Conservation (phyloP, 2,329 filamentous ascomycete genomes). For the Fusarium drepaniforme region DNA sequence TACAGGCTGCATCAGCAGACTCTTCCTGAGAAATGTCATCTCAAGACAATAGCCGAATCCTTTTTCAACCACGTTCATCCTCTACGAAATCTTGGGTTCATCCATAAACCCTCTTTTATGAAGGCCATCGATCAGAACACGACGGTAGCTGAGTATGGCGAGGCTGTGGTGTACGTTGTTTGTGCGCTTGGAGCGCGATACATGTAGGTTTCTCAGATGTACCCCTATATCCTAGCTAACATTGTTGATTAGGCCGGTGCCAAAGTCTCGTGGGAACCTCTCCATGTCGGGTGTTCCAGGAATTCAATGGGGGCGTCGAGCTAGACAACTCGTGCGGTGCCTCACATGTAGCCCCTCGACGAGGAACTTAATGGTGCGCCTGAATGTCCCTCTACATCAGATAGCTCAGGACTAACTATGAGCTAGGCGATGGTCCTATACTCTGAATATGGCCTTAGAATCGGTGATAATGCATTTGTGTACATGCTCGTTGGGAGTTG, state of each 20-base stretch:
- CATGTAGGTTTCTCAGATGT: neutral
- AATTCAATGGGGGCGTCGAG: neutral
- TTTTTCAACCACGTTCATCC: neutral
- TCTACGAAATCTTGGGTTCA: conserved; percentile 9
- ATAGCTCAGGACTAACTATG: neutral
- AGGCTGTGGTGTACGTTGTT: neutral
- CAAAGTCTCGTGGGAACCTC: neutral
- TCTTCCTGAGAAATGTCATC: neutral
- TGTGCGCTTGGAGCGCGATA: neutral
- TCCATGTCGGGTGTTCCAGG: neutral
- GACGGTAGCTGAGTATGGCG: neutral
- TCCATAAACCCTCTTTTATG: conserved; percentile 2
- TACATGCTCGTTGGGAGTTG: conserved; percentile 10
- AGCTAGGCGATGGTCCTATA: conserved; percentile 1
- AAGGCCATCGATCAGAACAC: neutral
- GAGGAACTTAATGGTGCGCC: neutral
- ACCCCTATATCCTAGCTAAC: neutral
- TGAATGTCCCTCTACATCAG: neutral
- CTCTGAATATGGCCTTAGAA: conserved; percentile 2
- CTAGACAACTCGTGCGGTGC: neutral
- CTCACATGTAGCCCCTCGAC: neutral
- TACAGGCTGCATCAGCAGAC: neutral
- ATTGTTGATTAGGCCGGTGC: neutral
- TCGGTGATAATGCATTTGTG: conserved; percentile 4
- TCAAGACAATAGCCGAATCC: neutral